Conservation (phyloP, 2,329 filamentous ascomycete species). For the Ceratocystis alfenasii region DNA sequence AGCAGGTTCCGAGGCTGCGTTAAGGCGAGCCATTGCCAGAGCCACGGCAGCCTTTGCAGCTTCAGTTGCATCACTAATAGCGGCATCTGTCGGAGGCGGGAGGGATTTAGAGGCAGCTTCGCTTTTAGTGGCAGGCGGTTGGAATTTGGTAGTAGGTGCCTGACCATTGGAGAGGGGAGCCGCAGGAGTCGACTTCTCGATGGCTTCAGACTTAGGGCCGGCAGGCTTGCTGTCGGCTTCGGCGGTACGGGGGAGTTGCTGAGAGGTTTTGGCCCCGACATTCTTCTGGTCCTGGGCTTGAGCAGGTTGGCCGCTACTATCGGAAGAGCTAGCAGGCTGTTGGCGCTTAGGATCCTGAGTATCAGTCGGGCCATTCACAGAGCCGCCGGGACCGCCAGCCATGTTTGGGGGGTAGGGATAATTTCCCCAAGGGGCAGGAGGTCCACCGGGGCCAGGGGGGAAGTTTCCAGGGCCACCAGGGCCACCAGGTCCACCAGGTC, state of each 20-base stretch:
- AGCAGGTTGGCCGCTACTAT: constrained; percentile 37
- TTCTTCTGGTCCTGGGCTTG: neutral
- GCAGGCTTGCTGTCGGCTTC: constrained; percentile 25
- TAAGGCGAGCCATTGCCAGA: constrained; percentile 63
- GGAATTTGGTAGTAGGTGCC: constrained; percentile 30
- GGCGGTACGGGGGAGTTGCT: constrained; percentile 1
- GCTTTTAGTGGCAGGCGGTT: constrained; percentile 25
- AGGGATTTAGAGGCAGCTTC: constrained; percentile 30
- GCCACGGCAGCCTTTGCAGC: constrained; percentile 68
- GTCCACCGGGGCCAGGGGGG: constrained; percentile 44
- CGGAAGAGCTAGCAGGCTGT: constrained; percentile 20
- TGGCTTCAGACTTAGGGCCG: constrained; percentile 33
- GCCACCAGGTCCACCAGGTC: constrained; percentile 59
- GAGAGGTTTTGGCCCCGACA: neutral
- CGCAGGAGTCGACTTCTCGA: constrained; percentile 26
- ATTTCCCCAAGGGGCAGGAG: constrained; percentile 45
- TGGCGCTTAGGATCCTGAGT: constrained; percentile 23
- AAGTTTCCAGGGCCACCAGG: constrained; percentile 60
- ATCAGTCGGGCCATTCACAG: constrained; percentile 19
- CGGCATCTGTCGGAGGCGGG: constrained; percentile 30
- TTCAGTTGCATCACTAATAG: constrained; percentile 56
- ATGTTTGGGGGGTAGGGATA: constrained; percentile 46
- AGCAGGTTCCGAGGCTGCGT: constrained; percentile 29
- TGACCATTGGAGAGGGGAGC: constrained; percentile 26
- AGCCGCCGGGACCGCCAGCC: constrained; percentile 7